Base-by-base conservation (phyloP, 2,329 filamentous ascomycete species). In the Colletotrichum karsti region DNA sequence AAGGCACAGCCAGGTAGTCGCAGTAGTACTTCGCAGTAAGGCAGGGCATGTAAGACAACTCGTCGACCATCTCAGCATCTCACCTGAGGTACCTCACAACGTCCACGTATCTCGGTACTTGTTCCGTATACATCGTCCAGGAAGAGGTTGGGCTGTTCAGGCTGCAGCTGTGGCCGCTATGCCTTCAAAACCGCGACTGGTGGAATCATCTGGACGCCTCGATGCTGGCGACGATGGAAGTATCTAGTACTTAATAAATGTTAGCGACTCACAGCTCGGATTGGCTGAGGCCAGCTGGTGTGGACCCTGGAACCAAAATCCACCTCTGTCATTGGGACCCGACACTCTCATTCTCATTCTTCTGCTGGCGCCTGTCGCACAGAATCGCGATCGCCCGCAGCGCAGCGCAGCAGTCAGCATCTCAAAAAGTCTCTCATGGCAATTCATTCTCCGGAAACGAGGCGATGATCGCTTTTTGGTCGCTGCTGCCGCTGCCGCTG, bases 361-460 rank as follows among this genome's bases (percentile, higher is more conserved):
- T 13, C 33, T 8, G 20, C 24, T n/a, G 10, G 35, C 26, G 7
- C 20, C 28, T 24, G 7, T 20, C 13, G 33, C 30, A 41, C 53
- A 15, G 50, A 30, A 63, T 67, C 63, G 58, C 58, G 63, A 67
- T 67, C 58, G 58, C 12, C 58, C 46, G 46, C 46, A 50, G 22
- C 15, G 41, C 41, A 18, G 41, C 39, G 50, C 58, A 56, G 58
- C 20, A 22, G 2, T 28, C 37, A n/a, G 4, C n/a, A 28, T 28
- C n/a, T n/a, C n/a, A n/a, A n/a, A n/a, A n/a, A n/a, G n/a, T n/a
- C n/a, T n/a, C n/a, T n/a, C n/a, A 33, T 18, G 35, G 50, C 48
- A 18, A 10, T 51, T 12, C 24, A 3, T n/a, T 50, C 4, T 50
- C 44, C n/a, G 18, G 48, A 30, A 53, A 50, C 22, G 18, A 50